These are phyloP conservation scores for Phialophora verrucosa DNA, from an alignment of 2,329 filamentous ascomycete genomes.

Conservation along the genomic window DNA sequence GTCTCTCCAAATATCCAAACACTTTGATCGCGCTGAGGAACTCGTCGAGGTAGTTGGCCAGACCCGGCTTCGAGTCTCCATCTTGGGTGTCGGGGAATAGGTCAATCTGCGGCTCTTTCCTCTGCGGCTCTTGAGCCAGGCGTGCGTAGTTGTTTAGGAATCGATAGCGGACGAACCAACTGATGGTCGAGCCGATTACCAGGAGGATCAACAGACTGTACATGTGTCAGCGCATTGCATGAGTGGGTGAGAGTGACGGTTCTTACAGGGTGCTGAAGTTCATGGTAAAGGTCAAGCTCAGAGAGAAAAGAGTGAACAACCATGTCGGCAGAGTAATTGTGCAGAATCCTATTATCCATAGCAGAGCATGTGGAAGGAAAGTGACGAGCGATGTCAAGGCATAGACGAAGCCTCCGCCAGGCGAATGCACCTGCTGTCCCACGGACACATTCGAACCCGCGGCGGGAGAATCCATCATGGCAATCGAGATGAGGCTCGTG, in stretches of 20 bases:
- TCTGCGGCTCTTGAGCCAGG: conserved; percentile 89
- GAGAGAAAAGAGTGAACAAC: conserved; percentile 87
- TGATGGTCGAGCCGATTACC: conserved; percentile 79
- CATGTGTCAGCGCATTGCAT: conserved; percentile 4
- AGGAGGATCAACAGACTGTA: conserved; percentile 75
- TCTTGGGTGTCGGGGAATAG: conserved; percentile 93
- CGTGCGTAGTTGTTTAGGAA: conserved; percentile 97
- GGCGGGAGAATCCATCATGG: conserved; percentile 22
- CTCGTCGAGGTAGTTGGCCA: conserved; percentile 97
- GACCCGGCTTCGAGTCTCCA: conserved; percentile 83
- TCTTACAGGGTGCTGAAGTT: conserved; percentile 92
- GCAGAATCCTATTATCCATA: conserved; percentile 81
- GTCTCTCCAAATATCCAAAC: conserved; percentile 93
- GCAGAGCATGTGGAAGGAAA: conserved; percentile 65
- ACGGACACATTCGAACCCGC: conserved; percentile 7
- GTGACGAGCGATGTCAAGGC: conserved; percentile 46
- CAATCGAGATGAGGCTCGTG: conserved; percentile 18
- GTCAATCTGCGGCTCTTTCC: conserved; percentile 94
- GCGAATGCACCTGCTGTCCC: conserved; percentile 13
- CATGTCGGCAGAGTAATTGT: conserved; percentile 89
- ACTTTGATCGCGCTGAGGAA: conserved; percentile 99
- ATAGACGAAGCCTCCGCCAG: conserved; percentile 28
- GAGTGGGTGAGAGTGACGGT: background rate
- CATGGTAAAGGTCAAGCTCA: conserved; percentile 96
- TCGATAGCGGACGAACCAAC: conserved; percentile 93